Base-by-base conservation (phyloP, 106 monocot species). In the Acorus calamus region DNA sequence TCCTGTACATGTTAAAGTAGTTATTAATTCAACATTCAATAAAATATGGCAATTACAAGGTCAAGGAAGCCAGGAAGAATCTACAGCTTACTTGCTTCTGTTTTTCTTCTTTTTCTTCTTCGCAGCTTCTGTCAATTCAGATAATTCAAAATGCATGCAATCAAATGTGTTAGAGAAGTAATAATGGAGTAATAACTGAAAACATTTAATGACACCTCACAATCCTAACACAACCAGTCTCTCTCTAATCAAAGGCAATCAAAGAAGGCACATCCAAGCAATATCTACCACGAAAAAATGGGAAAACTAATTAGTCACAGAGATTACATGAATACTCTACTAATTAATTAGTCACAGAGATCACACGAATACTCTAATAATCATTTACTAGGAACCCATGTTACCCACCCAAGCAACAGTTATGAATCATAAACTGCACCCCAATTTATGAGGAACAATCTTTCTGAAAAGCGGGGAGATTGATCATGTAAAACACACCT, bases 21-120 rank as follows among this genome's bases (percentile, higher is more conserved):
- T 13, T 8, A 8, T 49, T 60, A 55, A 7, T 14, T 6, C 44
- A 55, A 48, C 51, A 3, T 47, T 10, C 4, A 42, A 61, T 52
- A 9, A 65, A 62, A 11, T 2, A 14, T 49, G 8, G 9, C 6
- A 4, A 64, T 8, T 4, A 50, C 65, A 59, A 64, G 14, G 43
- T 71, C 43, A 11, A 52, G 42, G 58, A 3, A 5, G 0, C 47
- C 8, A 44, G 11, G n/a, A 14, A 59, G 46, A 60, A 49, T 52
- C n/a, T 49, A 48, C 44, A 7, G 67, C 85, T 50, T 64, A 93
- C 93, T 89, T 93, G 11, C 71, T 53, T 74, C 62, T 78, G 69
- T 62, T 92, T 74, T 93, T 93, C 81, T 89, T 89, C 81, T 89
- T 89, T 56, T 89, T 93, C 78, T 83, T 93, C 79, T 93, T 93